These are phyloP conservation scores for Centaurea solstitialis DNA, from an alignment of 129 eudicot species.

Conservation along the genomic window DNA sequence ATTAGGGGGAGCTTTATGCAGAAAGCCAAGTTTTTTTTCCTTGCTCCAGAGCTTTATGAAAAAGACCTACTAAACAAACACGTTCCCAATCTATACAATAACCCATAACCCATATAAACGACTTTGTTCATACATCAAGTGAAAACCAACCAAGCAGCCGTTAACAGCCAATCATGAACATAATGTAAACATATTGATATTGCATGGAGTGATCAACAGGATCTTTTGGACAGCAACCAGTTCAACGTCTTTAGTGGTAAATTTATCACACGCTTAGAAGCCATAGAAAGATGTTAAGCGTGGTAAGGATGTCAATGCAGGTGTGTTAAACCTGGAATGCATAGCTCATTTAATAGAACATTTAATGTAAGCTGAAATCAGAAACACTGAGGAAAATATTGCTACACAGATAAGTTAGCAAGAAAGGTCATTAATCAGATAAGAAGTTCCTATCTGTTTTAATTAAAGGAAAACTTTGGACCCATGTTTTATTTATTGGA, in stretches of 20 bases:
- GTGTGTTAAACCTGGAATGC: background rate
- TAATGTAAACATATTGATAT: background rate
- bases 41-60: background rate
- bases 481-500: too few species aligned
- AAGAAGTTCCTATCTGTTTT: too few species aligned
- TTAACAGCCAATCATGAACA: background rate
- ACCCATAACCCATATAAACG: background rate
- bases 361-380: background rate
- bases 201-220: background rate
- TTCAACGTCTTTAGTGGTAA: background rate
- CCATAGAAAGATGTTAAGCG: background rate
- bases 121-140: background rate
- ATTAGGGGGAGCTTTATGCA: background rate
- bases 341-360: background rate
- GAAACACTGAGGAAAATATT: background rate
- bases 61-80: background rate
- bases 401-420: background rate
- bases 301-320: background rate
- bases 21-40: background rate
- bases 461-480: too few species aligned
- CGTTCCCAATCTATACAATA: background rate
- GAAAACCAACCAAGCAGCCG: background rate
- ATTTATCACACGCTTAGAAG: background rate
- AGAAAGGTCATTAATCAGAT: background rate
- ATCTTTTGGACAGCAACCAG: background rate